These are phyloP conservation scores for Laguncularia racemosa DNA, from an alignment of 345 rosid species.

Conservation along the genomic window DNA sequence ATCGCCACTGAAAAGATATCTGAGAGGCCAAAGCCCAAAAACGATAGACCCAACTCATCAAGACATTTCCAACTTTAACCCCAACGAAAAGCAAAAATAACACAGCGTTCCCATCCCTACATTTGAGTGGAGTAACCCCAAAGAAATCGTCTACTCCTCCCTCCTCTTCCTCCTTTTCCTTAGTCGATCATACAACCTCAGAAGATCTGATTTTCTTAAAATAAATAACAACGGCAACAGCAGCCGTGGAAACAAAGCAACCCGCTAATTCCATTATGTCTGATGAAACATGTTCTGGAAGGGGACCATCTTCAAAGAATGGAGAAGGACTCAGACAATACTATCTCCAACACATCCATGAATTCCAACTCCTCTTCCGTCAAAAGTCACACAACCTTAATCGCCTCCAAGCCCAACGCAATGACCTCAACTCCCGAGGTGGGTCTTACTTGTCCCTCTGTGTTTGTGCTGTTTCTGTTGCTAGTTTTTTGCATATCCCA, in stretches of 20 bases:
- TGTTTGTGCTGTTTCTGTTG: background rate
- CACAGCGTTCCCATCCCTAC: too few relatives aligned
- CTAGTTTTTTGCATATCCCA: too few relatives aligned
- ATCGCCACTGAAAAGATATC: too few relatives aligned
- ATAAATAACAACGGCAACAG: slow-evolving; percentile 27
- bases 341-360: slow-evolving; percentile 85
- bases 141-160: slow-evolving; percentile 4
- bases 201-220: background rate
- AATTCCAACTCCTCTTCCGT: slow-evolving; percentile 70
- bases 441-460: slow-evolving; percentile 1
- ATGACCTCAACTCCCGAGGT: slow-evolving; percentile 95
- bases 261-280: slow-evolving; percentile 16
- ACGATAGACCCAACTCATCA: too few relatives aligned
- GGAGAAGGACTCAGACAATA: slow-evolving; percentile 91
- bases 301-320: slow-evolving; percentile 49
- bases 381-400: slow-evolving; percentile 79
- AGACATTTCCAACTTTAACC: too few relatives aligned
- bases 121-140: slow-evolving; percentile 11
- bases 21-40: too few relatives aligned
- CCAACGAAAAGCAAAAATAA: too few relatives aligned
- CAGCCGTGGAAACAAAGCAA: slow-evolving; percentile 27
- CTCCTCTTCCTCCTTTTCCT: background rate
- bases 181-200: background rate
- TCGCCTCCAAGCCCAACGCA: slow-evolving; percentile 97
- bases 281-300: slow-evolving; percentile 37